phyloP scores from a whole-genome alignment of 2,329 filamentous ascomycete species.

The Samsoniella hepiali region DNA sequence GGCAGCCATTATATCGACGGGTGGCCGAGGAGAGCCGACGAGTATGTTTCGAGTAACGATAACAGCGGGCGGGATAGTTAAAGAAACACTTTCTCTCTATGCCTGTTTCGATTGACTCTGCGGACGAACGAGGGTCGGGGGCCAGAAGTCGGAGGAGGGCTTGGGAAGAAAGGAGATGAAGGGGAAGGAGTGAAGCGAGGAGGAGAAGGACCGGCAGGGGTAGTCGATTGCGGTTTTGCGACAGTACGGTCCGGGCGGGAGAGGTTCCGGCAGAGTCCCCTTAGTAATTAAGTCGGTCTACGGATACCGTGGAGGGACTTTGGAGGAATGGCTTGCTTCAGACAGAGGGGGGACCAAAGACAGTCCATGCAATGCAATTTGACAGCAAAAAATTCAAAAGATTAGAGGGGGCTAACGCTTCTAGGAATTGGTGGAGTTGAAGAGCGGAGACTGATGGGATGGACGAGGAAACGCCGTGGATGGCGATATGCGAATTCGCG shows the following conservation, averaged over 20 bases:
- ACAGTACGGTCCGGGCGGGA: neutral
- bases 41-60: neutral
- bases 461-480: conserved; percentile 1
- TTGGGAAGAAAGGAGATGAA: conserved; percentile 8
- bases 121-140: conserved; percentile 5
- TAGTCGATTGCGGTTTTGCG: neutral
- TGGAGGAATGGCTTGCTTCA: neutral
- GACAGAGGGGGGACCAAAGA: neutral
- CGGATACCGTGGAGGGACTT: neutral
- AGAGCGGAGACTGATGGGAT: conserved; percentile 6
- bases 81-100: neutral
- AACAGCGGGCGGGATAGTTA: too few species aligned
- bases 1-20: conserved; percentile 44
- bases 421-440: neutral
- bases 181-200: conserved; percentile 1
- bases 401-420: neutral
- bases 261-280: neutral
- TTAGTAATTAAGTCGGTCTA: neutral
- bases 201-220: conserved; percentile 8
- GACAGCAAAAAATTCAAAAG: neutral
- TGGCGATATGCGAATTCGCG: neutral
- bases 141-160: neutral
- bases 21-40: conserved; percentile 4
- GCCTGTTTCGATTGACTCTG: neutral
- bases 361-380: neutral